Percentiles rank a stretch among this genome's conserved stretches.
Evolutionary conservation across 2,329 filamentous ascomycete species (phyloP).

Genomic region (Chrysoporthe deuterocubensis): DNA sequence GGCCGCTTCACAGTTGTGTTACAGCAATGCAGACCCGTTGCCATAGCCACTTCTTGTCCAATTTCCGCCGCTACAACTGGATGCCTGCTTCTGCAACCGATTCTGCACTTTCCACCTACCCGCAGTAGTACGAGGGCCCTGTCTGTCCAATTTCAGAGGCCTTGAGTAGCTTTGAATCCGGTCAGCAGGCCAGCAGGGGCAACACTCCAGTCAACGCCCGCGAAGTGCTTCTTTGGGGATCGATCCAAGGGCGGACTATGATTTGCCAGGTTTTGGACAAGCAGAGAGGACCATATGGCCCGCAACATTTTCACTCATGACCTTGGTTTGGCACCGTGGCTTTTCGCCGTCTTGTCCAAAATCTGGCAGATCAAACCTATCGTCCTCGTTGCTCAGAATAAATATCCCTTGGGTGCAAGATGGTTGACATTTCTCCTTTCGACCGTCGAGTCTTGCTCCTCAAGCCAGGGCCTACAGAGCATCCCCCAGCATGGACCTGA

Average conservation of each 20-base stretch:
- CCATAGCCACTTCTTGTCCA: background rate
- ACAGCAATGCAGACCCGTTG: background rate
- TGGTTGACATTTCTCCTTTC: background rate
- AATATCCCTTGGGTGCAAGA: background rate
- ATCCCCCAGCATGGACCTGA: background rate
- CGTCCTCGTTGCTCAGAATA: background rate
- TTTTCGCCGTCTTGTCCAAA: background rate
- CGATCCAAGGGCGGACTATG: background rate
- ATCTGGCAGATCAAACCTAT: background rate
- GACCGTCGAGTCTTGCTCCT: background rate
- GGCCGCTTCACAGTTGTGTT: too few relatives aligned
- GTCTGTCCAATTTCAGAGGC: background rate
- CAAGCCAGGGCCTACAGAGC: background rate
- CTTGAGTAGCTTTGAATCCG: background rate
- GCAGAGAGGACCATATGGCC: background rate
- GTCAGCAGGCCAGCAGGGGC: background rate
- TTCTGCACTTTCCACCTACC: background rate
- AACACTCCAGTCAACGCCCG: background rate
- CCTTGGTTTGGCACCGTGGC: too few relatives aligned
- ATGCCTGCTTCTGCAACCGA: background rate
- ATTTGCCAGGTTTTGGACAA: background rate
- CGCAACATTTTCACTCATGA: background rate
- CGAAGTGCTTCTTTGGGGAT: too few relatives aligned
- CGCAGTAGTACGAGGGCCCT: background rate
- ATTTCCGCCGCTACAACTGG: background rate